Percentiles rank a stretch among this genome's conserved stretches.
These are phyloP conservation scores for Cadophora luteo-olivacea DNA, from an alignment of 2,329 filamentous ascomycete species.

Conservation along the genomic window DNA sequence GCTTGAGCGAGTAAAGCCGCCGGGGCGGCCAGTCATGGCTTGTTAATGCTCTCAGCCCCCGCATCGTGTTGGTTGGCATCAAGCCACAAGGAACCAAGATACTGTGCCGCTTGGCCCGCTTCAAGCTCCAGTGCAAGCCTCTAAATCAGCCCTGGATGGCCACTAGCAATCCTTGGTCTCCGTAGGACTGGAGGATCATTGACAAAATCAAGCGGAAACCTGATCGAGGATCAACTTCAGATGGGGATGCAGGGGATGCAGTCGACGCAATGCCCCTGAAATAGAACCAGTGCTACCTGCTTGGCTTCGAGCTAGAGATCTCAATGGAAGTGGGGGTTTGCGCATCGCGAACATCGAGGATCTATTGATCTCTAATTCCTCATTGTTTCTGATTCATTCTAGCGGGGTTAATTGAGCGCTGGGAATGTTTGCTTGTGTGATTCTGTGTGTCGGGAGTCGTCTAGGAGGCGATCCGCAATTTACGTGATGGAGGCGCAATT, in stretches of 20 bases:
- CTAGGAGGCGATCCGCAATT: not conserved
- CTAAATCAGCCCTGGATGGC: not conserved
- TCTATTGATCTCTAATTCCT: not conserved
- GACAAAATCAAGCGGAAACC: not conserved
- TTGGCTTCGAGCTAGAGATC: not conserved
- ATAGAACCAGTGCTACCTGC: not conserved
- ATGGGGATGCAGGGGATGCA: too few species aligned
- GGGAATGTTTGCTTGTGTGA: not conserved
- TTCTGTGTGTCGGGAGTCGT: not conserved
- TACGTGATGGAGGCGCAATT: conserved; percentile 22
- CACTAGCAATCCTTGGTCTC: not conserved
- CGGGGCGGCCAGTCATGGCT: not conserved
- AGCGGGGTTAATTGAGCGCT: not conserved
- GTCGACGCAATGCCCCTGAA: not conserved
- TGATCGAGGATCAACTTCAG: not conserved
- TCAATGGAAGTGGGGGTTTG: not conserved
- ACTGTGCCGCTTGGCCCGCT: conserved; percentile 5
- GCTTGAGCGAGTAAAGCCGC: not conserved
- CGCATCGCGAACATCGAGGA: not conserved
- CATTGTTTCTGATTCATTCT: not conserved
- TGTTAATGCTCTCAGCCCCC: not conserved
- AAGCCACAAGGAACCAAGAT: not conserved
- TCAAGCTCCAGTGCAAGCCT: not conserved
- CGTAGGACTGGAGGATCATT: not conserved
- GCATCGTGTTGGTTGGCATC: not conserved